Evolutionary conservation across 1,284 basidiomycete genomes (phyloP).

Genomic region (Hemileia vastatrix): DNA sequence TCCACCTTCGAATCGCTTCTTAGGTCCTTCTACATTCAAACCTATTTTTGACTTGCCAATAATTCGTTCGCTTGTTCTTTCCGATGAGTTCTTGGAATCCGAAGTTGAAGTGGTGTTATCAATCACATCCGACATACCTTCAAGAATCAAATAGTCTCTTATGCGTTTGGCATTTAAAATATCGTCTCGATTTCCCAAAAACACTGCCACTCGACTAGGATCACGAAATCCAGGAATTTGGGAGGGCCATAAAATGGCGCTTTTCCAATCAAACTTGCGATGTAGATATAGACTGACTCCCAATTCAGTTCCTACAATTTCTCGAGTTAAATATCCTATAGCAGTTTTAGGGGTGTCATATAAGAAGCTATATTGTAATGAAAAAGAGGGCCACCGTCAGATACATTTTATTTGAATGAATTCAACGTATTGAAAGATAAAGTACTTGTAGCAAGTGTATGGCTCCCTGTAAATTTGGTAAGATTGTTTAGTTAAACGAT

Average conservation of each 20-base stretch:
- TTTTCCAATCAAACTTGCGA: conserved; percentile 10
- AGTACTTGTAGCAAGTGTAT: conserved; percentile 21
- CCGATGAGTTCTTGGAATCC: too few relatives aligned
- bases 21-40: neutral
- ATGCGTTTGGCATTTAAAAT: conserved; percentile 13
- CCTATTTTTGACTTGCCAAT: neutral
- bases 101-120: neutral
- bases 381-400: too few relatives aligned
- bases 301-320: conserved; percentile 2
- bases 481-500: too few relatives aligned
- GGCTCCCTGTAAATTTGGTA: too few relatives aligned
- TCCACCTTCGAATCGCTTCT: neutral
- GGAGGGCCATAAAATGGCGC: conserved; percentile 13
- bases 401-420: too few relatives aligned
- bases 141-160: conserved; percentile 3
- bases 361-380: conserved; percentile 5
- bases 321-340: conserved; percentile 8
- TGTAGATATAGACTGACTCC: conserved; percentile 12
- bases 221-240: conserved; percentile 18
- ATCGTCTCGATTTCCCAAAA: conserved; percentile 5
- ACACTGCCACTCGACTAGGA: conserved; percentile 15
- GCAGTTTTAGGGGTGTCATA: conserved; percentile 17
- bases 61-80: neutral
- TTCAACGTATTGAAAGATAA: too few relatives aligned
- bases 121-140: conserved; percentile 16